These are phyloP conservation scores for Heliocybe sulcata DNA, from an alignment of 1,284 basidiomycete species.

Conservation along the genomic window DNA sequence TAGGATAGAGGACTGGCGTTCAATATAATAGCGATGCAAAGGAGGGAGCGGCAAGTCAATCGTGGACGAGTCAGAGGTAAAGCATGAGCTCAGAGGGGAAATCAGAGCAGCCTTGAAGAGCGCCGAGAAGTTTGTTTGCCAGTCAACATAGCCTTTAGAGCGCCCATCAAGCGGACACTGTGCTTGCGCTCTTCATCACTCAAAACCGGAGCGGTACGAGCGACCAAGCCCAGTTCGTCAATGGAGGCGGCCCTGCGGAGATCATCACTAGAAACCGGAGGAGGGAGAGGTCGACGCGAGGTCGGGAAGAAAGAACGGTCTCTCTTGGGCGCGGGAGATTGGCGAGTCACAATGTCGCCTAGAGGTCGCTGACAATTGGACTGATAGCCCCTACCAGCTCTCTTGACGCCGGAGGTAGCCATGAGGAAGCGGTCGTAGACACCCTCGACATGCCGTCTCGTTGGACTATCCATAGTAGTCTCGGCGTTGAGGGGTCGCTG, in stretches of 20 bases:
- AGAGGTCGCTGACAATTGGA: slow-evolving; percentile 45
- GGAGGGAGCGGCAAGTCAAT: neutral
- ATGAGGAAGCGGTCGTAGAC: slow-evolving; percentile 74
- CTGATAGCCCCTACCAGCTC: slow-evolving; percentile 69
- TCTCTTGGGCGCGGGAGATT: slow-evolving; percentile 18
- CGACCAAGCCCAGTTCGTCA: slow-evolving; percentile 23
- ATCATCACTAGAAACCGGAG: slow-evolving; percentile 61
- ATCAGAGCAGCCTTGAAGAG: neutral
- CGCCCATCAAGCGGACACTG: neutral
- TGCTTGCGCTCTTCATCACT: neutral
- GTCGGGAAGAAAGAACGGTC: slow-evolving; percentile 43
- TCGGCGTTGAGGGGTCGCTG: slow-evolving; percentile 23
- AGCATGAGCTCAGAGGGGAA: neutral
- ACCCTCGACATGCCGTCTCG: slow-evolving; percentile 50
- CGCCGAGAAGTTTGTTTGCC: slow-evolving; percentile 3
- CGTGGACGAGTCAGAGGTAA: neutral
- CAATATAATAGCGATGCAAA: neutral
- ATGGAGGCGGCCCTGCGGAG: slow-evolving; percentile 15
- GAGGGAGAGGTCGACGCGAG: slow-evolving; percentile 48
- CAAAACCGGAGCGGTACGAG: slow-evolving; percentile 4
- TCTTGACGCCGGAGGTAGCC: slow-evolving; percentile 69
- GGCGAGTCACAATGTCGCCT: slow-evolving; percentile 14
- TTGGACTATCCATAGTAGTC: slow-evolving; percentile 40
- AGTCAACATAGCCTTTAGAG: slow-evolving; percentile 1
- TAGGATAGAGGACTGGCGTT: neutral